phyloP scores from a whole-genome alignment of 371 early-diverging fungal species.

The Mucor velutinosus region DNA sequence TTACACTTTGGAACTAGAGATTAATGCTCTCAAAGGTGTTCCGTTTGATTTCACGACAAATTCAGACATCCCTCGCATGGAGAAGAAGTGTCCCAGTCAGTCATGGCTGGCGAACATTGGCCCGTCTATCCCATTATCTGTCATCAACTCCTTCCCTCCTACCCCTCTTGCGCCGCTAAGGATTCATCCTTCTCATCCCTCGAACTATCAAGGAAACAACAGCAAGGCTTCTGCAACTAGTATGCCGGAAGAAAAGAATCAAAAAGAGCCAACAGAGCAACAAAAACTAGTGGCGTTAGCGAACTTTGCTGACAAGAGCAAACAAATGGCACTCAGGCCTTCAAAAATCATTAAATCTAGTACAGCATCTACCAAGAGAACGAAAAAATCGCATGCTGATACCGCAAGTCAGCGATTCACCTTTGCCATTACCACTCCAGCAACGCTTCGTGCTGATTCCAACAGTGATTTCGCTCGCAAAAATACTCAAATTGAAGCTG shows the following conservation, averaged over 20 bases:
- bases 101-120: background rate
- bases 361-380: background rate
- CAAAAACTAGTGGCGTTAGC: background rate
- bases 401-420: constrained; percentile 13
- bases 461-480: background rate
- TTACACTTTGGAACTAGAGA: constrained; percentile 35
- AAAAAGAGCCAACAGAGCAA: background rate
- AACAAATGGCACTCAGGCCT: background rate
- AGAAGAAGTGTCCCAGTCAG: background rate
- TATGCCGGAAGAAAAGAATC: background rate
- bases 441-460: constrained; percentile 8
- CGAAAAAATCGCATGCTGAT: background rate
- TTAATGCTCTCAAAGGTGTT: constrained; percentile 40
- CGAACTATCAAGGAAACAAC: background rate
- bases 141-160: background rate
- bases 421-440: constrained; percentile 26
- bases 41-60: constrained; percentile 14
- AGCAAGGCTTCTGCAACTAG: background rate
- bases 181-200: constrained; percentile 8
- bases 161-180: constrained; percentile 8
- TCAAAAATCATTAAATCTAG: background rate
- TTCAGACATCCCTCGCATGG: background rate
- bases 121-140: background rate
- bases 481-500: constrained; percentile 6
- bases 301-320: background rate